These are phyloP conservation scores for Magnaporthiopsis poae DNA, from an alignment of 2,329 filamentous ascomycete species.

Conservation along the genomic window DNA sequence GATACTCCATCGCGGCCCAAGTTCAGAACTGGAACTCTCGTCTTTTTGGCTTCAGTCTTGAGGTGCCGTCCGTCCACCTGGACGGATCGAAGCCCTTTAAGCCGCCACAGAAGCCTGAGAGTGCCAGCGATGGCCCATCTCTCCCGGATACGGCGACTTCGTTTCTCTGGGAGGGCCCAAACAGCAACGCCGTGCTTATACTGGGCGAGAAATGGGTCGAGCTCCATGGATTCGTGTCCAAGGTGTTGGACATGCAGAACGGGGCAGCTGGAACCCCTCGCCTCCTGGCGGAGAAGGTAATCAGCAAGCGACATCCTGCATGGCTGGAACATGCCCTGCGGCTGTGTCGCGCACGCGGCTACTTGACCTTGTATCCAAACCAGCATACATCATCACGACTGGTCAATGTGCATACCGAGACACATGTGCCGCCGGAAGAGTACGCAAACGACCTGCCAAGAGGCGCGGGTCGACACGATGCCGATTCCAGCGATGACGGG, in stretches of 20 bases:
- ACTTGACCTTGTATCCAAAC: constrained; percentile 70
- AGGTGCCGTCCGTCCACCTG: constrained; percentile 55
- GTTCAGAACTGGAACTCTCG: constrained; percentile 37
- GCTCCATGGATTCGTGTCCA: constrained; percentile 68
- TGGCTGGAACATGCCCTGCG: constrained; percentile 73
- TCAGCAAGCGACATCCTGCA: constrained; percentile 60
- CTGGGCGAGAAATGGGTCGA: constrained; percentile 81
- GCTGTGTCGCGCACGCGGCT: constrained; percentile 65
- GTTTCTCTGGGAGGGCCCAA: constrained; percentile 79
- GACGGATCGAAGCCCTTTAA: constrained; percentile 49
- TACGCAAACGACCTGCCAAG: constrained; percentile 28
- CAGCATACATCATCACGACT: constrained; percentile 43
- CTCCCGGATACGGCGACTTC: constrained; percentile 33
- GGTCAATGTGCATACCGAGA: constrained; percentile 67
- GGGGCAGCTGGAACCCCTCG: constrained; percentile 16
- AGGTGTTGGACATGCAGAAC: constrained; percentile 41
- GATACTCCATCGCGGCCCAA: constrained; percentile 49
- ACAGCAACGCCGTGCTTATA: constrained; percentile 70
- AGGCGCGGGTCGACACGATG: constrained; percentile 14
- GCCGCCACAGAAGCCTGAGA: constrained; percentile 22
- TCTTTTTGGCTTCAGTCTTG: constrained; percentile 71
- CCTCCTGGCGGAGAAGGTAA: constrained; percentile 38
- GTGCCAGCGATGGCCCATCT: constrained; percentile 11
- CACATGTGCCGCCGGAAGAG: constrained; percentile 65
- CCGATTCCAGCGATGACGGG: constrained; percentile 19